Evolutionary conservation across 257 asterid genomes (phyloP), one percentile per base, ranked within the genome.

Genomic region (Cinchona pubescens): DNA sequence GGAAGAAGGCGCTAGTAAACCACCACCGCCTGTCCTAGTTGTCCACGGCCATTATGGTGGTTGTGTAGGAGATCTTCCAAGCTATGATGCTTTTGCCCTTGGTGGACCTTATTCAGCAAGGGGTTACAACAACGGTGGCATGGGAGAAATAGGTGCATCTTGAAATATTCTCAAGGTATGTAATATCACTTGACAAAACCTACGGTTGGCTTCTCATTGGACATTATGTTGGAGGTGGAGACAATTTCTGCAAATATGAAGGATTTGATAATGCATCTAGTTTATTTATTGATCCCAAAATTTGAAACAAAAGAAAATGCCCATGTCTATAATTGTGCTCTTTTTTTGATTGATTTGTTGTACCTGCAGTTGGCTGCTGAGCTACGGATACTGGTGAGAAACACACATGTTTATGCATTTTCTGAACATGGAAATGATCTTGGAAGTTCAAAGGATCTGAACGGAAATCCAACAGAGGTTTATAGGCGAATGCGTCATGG

Each of bases 81-180:
- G 97, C 74, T 90, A 95, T 70, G 99, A 95, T 76, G 98, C 98
- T 58, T 95, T 95, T 75, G 88, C 97, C 38, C 86, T 95, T 71
- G 99, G 98, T n/a, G 99, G 99, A 32, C 99, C 98, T 62, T 90
- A 95, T 74, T 92, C 99, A 16, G 98, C 92, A 5, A 84, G 99
- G 71, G 98, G 99, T 66, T 95, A 95, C 81, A 92, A 90, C 83
- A n/a, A n/a, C n/a, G n/a, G n/a, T n/a, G n/a, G n/a, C n/a, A 90
- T 95, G 97, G 99, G 99, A 74, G 99, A 95, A 88, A 82, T 95
- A 73, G 99, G 98, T 66, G 98, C 97, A 25, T 96, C 99, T 51
- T 86, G 98, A 86, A 90, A 89, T 79, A 87, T 92, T 63, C 86
- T 95, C 2, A 97, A 95, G 98, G 99, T 91, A 83, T 46, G 74